phyloP scores from a whole-genome alignment of 345 rosid genomes.

The Erucastrum elatum region DNA sequence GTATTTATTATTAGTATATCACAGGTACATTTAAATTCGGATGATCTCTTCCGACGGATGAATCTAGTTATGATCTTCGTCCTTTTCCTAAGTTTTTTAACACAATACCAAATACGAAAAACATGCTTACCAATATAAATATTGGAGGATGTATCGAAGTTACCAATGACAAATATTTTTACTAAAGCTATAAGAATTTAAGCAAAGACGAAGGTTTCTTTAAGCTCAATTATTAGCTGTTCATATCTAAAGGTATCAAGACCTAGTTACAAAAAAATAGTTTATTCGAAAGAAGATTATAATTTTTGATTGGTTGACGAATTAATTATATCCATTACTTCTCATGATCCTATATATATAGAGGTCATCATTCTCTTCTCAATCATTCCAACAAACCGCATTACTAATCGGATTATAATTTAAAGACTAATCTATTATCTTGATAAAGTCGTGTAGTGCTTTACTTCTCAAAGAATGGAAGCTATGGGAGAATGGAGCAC shows the following conservation, averaged over 20 bases:
- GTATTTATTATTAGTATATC: background rate
- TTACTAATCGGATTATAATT: background rate
- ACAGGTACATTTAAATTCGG: background rate
- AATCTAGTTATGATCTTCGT: background rate
- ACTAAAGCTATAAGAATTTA: constrained; percentile 10
- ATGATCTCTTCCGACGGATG: background rate
- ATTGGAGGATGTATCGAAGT: background rate
- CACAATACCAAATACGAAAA: background rate
- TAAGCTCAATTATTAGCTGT: constrained; percentile 32
- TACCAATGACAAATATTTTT: constrained; percentile 1
- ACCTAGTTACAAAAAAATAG: constrained; percentile 20
- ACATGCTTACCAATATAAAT: constrained; percentile 2
- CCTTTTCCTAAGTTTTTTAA: background rate
- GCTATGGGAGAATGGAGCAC: constrained; percentile 59
- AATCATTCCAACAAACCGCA: constrained; percentile 21
- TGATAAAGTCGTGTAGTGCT: background rate
- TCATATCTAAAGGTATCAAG: constrained; percentile 27
- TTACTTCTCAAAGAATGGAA: constrained; percentile 44
- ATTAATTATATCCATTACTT: constrained; percentile 33
- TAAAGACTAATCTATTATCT: constrained; percentile 1
- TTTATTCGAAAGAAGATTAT: constrained; percentile 12
- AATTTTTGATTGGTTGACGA: constrained; percentile 21
- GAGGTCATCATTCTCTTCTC: constrained; percentile 11
- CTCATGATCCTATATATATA: constrained; percentile 36
- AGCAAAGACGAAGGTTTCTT: background rate